phyloP scores from a whole-genome alignment of 2,329 filamentous ascomycete species.

The Hawksworthiomyces lignivorus region DNA sequence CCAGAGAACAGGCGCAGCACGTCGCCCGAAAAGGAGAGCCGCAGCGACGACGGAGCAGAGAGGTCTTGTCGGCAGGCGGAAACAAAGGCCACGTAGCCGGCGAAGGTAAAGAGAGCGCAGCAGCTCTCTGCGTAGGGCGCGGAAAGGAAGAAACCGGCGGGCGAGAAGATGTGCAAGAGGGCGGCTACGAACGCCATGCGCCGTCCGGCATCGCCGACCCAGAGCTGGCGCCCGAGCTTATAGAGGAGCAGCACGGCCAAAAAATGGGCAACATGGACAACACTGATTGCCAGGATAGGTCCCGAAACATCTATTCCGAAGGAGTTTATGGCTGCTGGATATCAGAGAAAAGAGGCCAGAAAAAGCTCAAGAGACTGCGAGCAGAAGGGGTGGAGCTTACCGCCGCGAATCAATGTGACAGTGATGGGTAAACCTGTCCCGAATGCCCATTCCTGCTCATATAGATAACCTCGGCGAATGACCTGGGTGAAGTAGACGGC shows the following conservation, averaged over 20 bases:
- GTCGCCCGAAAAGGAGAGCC: conserved; percentile 29
- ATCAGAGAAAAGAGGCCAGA: no score
- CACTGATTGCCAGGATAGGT: conserved; percentile 49
- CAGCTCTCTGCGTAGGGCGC: conserved; percentile 77
- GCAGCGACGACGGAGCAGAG: conserved; percentile 18
- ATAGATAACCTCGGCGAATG: conserved; percentile 56
- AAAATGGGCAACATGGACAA: conserved; percentile 71
- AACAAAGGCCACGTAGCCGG: conserved; percentile 63
- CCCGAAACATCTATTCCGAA: neutral
- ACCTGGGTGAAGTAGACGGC: conserved; percentile 65
- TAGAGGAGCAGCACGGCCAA: conserved; percentile 46
- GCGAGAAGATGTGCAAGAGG: conserved; percentile 72
- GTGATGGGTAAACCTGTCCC: conserved; percentile 41
- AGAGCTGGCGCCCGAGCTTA: conserved; percentile 14
- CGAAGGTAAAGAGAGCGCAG: conserved; percentile 70
- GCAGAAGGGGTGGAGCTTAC: conserved; percentile 18
- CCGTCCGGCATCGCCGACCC: conserved; percentile 7
- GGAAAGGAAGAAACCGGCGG: conserved; percentile 82
- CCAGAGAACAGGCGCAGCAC: conserved; percentile 54
- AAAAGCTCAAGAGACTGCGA: neutral
- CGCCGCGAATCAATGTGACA: conserved; percentile 29
- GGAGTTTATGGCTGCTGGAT: neutral
- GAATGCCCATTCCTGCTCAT: conserved; percentile 85
- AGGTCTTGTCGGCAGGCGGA: conserved; percentile 30
- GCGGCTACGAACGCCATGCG: conserved; percentile 56